Conservation (phyloP, 192 early-diverging fungal species). For the Backusella circina region DNA sequence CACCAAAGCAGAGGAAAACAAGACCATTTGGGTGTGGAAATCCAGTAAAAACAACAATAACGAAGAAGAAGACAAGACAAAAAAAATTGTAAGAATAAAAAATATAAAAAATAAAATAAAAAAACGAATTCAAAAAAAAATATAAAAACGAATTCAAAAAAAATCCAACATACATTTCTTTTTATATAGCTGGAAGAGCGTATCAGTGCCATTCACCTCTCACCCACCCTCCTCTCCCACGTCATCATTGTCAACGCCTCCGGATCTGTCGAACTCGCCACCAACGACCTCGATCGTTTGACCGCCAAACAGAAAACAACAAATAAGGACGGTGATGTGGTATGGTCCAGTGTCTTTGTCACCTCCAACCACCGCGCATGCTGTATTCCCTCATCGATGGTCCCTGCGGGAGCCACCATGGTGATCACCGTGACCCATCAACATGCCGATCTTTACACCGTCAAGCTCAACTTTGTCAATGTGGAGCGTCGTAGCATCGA, state of each 20-base stretch:
- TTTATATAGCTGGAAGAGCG: slow-evolving; percentile 44
- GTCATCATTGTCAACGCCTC: slow-evolving; percentile 41
- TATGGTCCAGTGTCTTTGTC: slow-evolving; percentile 42
- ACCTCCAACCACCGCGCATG: slow-evolving; percentile 35
- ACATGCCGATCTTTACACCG: slow-evolving; percentile 6
- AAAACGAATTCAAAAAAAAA: neutral
- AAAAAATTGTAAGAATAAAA: slow-evolving; percentile 26
- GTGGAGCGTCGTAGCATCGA: slow-evolving; percentile 44
- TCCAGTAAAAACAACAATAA: slow-evolving; percentile 18
- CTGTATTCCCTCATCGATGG: slow-evolving; percentile 40
- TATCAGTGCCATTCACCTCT: slow-evolving; percentile 42
- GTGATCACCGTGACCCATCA: slow-evolving; percentile 37
- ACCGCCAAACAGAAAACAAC: slow-evolving; percentile 31
- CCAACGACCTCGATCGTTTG: slow-evolving; percentile 41
- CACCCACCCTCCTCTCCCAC: slow-evolving; percentile 37
- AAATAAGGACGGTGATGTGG: slow-evolving; percentile 6
- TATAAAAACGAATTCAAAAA: neutral
- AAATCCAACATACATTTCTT: no score
- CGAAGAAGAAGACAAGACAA: slow-evolving; percentile 17
- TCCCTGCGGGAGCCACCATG: slow-evolving; percentile 36
- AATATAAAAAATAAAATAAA: neutral
- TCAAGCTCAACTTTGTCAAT: slow-evolving; percentile 39
- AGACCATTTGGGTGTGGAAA: slow-evolving; percentile 50
- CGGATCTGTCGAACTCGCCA: slow-evolving; percentile 39
- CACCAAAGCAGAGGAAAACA: slow-evolving; percentile 41